A percentile compares a stretch with the other conserved stretches of the same genome.
phyloP scores from a whole-genome alignment of 257 asterid species.

The Solanum clarkiae region DNA sequence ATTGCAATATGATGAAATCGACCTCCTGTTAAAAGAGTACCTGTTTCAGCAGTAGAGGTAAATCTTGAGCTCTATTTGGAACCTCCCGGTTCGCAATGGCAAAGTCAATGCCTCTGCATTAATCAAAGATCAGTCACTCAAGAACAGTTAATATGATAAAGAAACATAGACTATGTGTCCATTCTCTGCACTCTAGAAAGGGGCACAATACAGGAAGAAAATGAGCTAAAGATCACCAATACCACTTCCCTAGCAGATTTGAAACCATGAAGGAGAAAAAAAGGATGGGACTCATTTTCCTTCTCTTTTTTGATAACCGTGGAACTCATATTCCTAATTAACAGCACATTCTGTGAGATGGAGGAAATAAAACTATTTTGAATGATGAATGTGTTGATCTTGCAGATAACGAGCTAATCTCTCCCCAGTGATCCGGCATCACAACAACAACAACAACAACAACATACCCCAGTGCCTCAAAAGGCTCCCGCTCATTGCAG shows the following conservation, averaged over 20 bases:
- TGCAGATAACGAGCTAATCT: neutral
- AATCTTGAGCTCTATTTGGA: conserved; percentile 37
- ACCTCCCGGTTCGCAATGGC: conserved; percentile 50
- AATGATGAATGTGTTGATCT: neutral
- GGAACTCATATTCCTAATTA: neutral
- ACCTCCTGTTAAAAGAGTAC: conserved; percentile 10
- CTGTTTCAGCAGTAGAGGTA: conserved; percentile 60
- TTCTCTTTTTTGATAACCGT: neutral
- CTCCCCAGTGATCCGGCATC: neutral
- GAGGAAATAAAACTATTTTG: neutral
- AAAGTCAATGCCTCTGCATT: conserved; percentile 73
- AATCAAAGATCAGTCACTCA: conserved; percentile 1
- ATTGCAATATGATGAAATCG: neutral
- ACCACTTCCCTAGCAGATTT: neutral
- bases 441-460: too few species aligned
- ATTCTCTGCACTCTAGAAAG: neutral
- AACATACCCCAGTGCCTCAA: too few species aligned
- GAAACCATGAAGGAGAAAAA: neutral
- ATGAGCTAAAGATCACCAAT: neutral
- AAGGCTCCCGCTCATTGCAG: too few species aligned
- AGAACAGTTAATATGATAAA: neutral
- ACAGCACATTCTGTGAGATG: neutral
- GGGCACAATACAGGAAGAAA: neutral
- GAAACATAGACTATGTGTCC: neutral
- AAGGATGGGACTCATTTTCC: neutral